Percentiles rank a stretch among this genome's conserved stretches.
Conservation (phyloP, 2,329 filamentous ascomycete species). For the Helicocarpus griseus region DNA sequence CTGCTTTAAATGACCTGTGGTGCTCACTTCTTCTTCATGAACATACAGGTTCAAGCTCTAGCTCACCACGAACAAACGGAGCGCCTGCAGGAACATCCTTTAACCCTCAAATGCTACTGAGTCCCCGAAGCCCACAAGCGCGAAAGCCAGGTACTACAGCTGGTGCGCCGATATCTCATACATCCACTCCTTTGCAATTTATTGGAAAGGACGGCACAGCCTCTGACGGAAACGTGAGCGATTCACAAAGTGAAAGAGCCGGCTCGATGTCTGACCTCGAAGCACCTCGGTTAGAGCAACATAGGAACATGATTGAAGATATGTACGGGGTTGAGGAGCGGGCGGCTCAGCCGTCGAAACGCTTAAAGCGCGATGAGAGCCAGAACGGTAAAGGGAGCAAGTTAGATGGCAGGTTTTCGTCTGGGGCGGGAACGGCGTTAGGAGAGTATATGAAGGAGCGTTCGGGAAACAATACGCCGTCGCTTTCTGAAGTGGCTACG, state of each 20-base stretch:
- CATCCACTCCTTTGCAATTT: not conserved
- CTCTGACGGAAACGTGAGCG: not conserved
- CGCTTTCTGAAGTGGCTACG: slow-evolving; percentile 42
- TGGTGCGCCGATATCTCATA: not conserved
- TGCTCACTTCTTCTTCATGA: not conserved
- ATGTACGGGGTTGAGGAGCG: slow-evolving; percentile 67
- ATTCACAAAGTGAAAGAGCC: not conserved
- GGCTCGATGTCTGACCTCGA: not conserved
- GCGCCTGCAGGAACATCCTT: slow-evolving; percentile 8
- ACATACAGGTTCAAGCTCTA: not conserved
- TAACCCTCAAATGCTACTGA: slow-evolving; percentile 13
- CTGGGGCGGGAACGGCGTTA: slow-evolving; percentile 46
- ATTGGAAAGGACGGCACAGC: not conserved
- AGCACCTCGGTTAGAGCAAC: not conserved
- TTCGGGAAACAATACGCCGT: slow-evolving; percentile 31
- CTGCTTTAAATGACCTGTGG: not conserved
- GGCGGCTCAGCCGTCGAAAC: slow-evolving; percentile 52
- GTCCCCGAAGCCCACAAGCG: slow-evolving; percentile 10
- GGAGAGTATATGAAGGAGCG: slow-evolving; percentile 58
- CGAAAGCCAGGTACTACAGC: not conserved
- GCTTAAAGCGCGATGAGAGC: slow-evolving; percentile 47
- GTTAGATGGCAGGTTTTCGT: slow-evolving; percentile 34
- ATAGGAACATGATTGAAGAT: slow-evolving; percentile 52
- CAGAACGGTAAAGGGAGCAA: slow-evolving; percentile 32
- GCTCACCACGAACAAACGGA: not conserved